Evolutionary conservation across 2,329 filamentous ascomycete genomes (phyloP), one percentile per base, ranked within the genome.

Genomic region (Alternaria rosae): DNA sequence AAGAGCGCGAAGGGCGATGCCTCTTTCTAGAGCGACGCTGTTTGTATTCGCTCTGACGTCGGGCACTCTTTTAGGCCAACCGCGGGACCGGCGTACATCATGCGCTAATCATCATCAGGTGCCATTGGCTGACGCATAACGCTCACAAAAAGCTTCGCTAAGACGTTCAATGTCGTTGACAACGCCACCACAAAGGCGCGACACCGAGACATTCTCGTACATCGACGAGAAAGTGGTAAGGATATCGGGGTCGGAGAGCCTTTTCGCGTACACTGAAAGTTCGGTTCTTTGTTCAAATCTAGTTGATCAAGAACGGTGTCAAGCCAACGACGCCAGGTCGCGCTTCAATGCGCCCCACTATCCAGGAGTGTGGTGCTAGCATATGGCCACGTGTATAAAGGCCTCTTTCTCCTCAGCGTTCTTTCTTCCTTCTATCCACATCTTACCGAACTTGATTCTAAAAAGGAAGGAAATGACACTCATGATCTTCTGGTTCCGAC

Each of bases 341-440:
- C 13, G 30, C 32, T n/a, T 35, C 9, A 0, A 38, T 17, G 15
- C 1, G 2, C 4, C 35, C 15, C n/a, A 0, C 15, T 1, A 38
- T 5, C 15, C 35, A 2, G n/a, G 9, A 11, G 3, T 38, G 9
- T 38, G 9, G 35, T 38, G 35, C 35, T 38, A 38, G 35, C 35
- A n/a, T 38, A 15, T 38, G 0, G 15, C 0, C 35, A 1, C 35
- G 35, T 5, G 2, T 11, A 38, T 38, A 38, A 38, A 38, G 35
- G 35, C 35, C 35, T 38, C 0, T n/a, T 0, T 10, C 1, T 38
- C 8, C 32, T 38, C 4, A 3, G 4, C 32, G 0, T 1, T 1
- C 32, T 38, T n/a, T 1, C 32, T 38, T 38, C 8, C 32, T 38
- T 17, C 15, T 1, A 38, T 38, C n/a, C 3, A 3, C 35, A 17